Conservation (phyloP, 2,329 filamentous ascomycete species). For the Verticillium nubilum region DNA sequence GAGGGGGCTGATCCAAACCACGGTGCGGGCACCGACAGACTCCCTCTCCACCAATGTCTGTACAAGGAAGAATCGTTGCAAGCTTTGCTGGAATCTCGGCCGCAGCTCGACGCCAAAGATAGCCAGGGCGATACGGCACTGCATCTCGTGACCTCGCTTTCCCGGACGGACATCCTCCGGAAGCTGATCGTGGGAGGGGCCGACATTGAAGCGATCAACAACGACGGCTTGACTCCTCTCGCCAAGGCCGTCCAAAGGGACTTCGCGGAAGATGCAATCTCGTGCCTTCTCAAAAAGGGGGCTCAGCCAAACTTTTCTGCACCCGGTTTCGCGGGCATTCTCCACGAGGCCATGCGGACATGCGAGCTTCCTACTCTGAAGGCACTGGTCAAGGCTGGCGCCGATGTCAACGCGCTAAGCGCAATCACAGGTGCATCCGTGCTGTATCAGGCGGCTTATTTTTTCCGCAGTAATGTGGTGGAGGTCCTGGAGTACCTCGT, state of each 20-base stretch:
- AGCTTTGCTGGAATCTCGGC: slow-evolving; percentile 4
- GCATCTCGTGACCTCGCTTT: neutral
- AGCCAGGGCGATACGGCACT: slow-evolving; percentile 4
- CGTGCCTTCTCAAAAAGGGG: neutral
- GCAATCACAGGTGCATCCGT: neutral
- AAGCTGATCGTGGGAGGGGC: slow-evolving; percentile 11
- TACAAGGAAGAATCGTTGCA: neutral
- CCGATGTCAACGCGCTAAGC: neutral
- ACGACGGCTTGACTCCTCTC: slow-evolving; percentile 7
- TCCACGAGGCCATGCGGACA: neutral
- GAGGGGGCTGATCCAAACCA: slow-evolving; percentile 12
- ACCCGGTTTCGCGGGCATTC: neutral
- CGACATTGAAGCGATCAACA: slow-evolving; percentile 3
- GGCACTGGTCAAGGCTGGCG: neutral
- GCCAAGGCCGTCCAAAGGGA: neutral
- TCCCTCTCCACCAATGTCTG: slow-evolving; percentile 1
- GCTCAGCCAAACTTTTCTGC: neutral
- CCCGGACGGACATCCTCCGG: neutral
- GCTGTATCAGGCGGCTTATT: neutral
- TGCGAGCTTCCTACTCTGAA: neutral
- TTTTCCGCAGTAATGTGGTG: no score
- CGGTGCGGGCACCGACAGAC: neutral
- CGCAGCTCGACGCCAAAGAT: slow-evolving; percentile 2
- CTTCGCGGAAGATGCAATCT: neutral
- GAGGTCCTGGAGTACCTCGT: slow-evolving; percentile 11